phyloP scores from a whole-genome alignment of 2,329 filamentous ascomycete genomes.

The Hypomyces rosellus region DNA sequence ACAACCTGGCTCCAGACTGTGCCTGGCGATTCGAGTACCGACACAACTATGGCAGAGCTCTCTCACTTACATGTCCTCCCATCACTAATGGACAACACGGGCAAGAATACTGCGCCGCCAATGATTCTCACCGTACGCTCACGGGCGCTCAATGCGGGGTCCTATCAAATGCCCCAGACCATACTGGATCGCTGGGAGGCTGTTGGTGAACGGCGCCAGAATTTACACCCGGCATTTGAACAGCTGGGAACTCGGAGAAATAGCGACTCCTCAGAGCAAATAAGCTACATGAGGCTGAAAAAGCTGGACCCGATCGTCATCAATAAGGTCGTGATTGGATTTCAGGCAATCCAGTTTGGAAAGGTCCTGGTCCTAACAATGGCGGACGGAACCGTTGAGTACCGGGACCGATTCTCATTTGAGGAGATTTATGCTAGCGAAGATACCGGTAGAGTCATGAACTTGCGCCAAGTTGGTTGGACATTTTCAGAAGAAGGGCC shows the following conservation, averaged over 20 bases:
- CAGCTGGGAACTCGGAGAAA: conserved; percentile 62
- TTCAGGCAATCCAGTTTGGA: conserved; percentile 63
- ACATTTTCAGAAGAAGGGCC: conserved; percentile 59
- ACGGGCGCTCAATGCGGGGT: conserved; percentile 43
- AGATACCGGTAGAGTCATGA: conserved; percentile 59
- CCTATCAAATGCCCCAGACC: conserved; percentile 62
- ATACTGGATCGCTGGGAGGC: conserved; percentile 81
- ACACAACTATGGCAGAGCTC: conserved; percentile 53
- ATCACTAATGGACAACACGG: conserved; percentile 52
- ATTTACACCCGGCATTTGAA: conserved; percentile 69
- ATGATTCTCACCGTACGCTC: conserved; percentile 70
- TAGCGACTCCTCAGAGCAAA: conserved; percentile 33
- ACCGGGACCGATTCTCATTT: conserved; percentile 71
- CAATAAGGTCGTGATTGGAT: conserved; percentile 63
- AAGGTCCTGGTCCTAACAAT: conserved; percentile 67
- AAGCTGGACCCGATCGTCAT: conserved; percentile 63
- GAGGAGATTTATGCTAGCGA: conserved; percentile 58
- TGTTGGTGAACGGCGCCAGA: conserved; percentile 54
- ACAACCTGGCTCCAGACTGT: conserved; percentile 52
- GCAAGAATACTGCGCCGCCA: conserved; percentile 50
- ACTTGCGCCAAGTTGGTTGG: conserved; percentile 72
- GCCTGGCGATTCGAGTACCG: conserved; percentile 34
- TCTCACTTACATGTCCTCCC: conserved; percentile 72
- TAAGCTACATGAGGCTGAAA: conserved; percentile 41
- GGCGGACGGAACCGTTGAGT: conserved; percentile 75